Conservation (phyloP, 2,329 filamentous ascomycete genomes). For the Macrophomina tecta region DNA sequence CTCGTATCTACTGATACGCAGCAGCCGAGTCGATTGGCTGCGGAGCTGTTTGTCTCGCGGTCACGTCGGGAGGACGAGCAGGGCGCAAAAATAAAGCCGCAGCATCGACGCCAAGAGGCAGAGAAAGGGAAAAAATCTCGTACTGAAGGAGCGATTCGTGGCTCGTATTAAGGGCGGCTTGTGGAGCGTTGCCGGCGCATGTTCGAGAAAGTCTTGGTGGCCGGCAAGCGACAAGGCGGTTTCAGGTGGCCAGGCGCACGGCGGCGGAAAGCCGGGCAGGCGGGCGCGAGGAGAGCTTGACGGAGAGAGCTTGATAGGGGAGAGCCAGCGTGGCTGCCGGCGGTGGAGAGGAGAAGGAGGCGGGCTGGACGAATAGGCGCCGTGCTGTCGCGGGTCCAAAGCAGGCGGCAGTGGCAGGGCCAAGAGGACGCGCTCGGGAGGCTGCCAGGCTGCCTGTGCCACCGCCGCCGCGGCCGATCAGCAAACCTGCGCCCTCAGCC, state of each 20-base stretch:
- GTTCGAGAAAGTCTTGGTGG: constrained; percentile 4
- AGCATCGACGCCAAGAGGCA: constrained; percentile 10
- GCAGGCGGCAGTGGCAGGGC: background rate
- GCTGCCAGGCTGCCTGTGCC: constrained; percentile 20
- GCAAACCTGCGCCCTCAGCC: constrained; percentile 25
- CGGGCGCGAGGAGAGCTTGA: background rate
- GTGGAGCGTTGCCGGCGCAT: constrained; percentile 12
- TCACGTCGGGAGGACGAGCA: background rate
- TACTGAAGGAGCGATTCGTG: background rate
- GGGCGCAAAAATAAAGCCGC: constrained; percentile 11
- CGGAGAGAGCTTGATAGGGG: background rate
- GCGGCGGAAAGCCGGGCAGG: constrained; percentile 10
- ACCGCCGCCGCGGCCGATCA: constrained; percentile 21
- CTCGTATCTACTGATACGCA: constrained; percentile 21
- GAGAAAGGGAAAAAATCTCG: constrained; percentile 16
- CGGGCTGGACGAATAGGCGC: constrained; percentile 10
- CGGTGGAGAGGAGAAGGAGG: background rate
- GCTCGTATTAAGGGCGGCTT: constrained; percentile 17
- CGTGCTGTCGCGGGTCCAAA: background rate
- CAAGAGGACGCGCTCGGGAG: background rate
- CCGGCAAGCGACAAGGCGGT: constrained; percentile 12
- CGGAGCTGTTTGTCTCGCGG: constrained; percentile 6
- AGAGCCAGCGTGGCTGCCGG: background rate
- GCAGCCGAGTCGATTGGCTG: constrained; percentile 5
- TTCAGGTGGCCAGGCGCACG: constrained; percentile 18